phyloP scores from a whole-genome alignment of 257 asterid genomes.

The Solanum clarkiae region DNA sequence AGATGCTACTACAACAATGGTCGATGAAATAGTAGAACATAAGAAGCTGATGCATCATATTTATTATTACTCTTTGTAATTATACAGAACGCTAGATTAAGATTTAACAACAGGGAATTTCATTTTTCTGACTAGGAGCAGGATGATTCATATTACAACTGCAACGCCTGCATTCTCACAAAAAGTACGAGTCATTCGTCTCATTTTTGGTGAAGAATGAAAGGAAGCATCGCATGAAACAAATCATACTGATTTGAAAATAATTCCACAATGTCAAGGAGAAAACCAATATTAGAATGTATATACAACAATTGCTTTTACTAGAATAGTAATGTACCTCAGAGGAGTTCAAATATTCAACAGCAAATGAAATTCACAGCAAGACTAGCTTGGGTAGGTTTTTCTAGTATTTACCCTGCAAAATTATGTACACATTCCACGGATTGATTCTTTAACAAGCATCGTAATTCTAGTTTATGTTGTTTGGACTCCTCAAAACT shows the following conservation, averaged over 20 bases:
- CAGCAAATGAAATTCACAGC: neutral
- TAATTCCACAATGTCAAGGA: neutral
- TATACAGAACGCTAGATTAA: neutral
- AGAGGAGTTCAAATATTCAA: neutral
- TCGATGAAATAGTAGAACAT: neutral
- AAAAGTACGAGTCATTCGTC: neutral
- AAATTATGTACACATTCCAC: neutral
- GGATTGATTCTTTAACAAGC: neutral
- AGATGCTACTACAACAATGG: neutral
- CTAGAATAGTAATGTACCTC: neutral
- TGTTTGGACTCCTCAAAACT: neutral
- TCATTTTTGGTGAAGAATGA: neutral
- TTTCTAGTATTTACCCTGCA: neutral
- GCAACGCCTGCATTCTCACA: neutral
- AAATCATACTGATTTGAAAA: neutral
- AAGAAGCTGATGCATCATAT: neutral
- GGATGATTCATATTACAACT: neutral
- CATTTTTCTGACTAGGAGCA: neutral
- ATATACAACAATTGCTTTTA: neutral
- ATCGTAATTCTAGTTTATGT: neutral
- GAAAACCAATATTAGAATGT: neutral
- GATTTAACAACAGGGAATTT: neutral
- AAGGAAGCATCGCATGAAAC: neutral
- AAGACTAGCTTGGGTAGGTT: neutral
- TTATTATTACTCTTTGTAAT: neutral